Evolutionary conservation across 345 rosid genomes (phyloP).

Genomic region (Limnanthes douglasii): DNA sequence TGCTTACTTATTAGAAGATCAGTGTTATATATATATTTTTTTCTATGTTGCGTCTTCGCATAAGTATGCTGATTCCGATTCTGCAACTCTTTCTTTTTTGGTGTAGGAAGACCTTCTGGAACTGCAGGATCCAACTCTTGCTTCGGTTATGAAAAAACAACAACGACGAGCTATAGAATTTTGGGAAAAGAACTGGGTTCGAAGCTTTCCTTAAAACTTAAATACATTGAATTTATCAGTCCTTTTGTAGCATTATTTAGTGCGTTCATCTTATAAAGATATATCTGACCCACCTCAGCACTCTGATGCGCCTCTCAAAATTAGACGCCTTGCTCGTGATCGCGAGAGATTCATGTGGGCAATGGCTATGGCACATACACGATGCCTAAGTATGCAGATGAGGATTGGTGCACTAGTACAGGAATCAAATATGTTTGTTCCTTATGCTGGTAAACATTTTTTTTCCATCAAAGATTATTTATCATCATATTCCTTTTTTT

Average conservation of each 20-base stretch:
- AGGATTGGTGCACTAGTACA: slow-evolving; percentile 79
- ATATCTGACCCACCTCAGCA: slow-evolving; percentile 37
- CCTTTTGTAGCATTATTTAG: slow-evolving; percentile 1
- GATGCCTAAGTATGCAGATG: slow-evolving; percentile 63
- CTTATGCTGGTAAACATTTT: slow-evolving; percentile 65
- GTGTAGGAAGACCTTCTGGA: slow-evolving; percentile 62
- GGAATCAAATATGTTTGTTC: slow-evolving; percentile 79
- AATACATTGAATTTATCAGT: too few relatives aligned
- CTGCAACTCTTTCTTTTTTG: slow-evolving; percentile 2
- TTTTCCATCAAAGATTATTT: neutral
- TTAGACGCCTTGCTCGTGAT: slow-evolving; percentile 75
- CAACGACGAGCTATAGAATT: slow-evolving; percentile 54
- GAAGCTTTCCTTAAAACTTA: too few relatives aligned
- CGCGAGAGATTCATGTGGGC: slow-evolving; percentile 86
- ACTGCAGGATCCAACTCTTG: slow-evolving; percentile 78
- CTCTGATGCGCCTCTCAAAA: slow-evolving; percentile 68
- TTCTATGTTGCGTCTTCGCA: neutral
- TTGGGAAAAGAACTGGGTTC: slow-evolving; percentile 93
- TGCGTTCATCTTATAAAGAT: too few relatives aligned
- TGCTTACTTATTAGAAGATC: neutral
- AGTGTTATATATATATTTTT: neutral
- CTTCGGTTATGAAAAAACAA: slow-evolving; percentile 60
- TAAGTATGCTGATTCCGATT: slow-evolving; percentile 5
- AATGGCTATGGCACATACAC: slow-evolving; percentile 68
- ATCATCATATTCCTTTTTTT: too few relatives aligned